Evolutionary conservation across 768 basidiomycete species (phyloP), one percentile per base, ranked within the genome.

Genomic region (Psilocybe cyanescens): DNA sequence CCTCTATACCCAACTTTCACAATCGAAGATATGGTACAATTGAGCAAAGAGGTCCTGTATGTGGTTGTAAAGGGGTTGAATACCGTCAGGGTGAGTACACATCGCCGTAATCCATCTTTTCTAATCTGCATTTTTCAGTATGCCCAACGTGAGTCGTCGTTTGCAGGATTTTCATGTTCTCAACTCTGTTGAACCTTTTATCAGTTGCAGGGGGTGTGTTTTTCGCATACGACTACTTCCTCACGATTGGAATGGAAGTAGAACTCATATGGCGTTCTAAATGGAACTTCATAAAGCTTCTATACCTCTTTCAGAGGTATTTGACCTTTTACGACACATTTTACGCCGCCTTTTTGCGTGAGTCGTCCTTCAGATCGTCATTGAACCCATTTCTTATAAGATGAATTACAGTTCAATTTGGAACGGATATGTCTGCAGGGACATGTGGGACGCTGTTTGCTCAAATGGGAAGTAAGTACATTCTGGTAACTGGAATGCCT

Each of bases 271-370:
- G 64, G 64, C 28, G 37, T 33, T 52, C 57, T 5, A 59, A 52
- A n/a, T 65, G 61, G 64, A 62, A 52, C 17, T 4, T 47, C 6
- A 59, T 62, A 39, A 65, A 65, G 37, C 7, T 46, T 5, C 11
- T 65, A 7, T 65, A 59, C 39, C 24, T 65, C 8, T 14, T 65
- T 16, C 64, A 65, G 31, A 46, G 64, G 9, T 65, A 65, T 50
- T 48, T 65, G 28, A 60, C 64, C 33, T 62, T 65, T 31, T 7
- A 59, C 0, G 64, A 65, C n/a, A 57, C 57, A 4, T 59, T 30
- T 58, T 48, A 7, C 48, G 59, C 16, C 29, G 41, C n/a, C 19
- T 62, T n/a, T 54, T 59, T 44, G 11, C 60, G 64, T 65, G 19
- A 62, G 57, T 54, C 16, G 14, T n/a, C 14, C 16, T 16, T 9